phyloP scores from a whole-genome alignment of 2,329 filamentous ascomycete genomes.

The Lecanosticta acicola region DNA sequence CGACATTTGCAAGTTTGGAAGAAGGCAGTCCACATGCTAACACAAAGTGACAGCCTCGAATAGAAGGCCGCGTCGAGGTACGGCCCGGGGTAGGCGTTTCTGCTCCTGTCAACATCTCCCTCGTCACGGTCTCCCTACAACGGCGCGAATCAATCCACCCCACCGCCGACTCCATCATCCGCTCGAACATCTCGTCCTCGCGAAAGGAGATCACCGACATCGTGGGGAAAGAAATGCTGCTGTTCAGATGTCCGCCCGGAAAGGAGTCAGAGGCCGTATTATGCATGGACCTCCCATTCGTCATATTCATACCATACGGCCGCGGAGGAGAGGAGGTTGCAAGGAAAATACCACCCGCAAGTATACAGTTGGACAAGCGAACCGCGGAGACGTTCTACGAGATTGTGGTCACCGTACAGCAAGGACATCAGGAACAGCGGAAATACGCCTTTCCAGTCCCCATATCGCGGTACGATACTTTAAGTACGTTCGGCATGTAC shows the following conservation, averaged over 20 bases:
- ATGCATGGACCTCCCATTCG: conserved; percentile 94
- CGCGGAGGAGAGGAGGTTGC: conserved; percentile 85
- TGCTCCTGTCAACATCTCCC: conserved; percentile 81
- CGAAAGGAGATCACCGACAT: conserved; percentile 86
- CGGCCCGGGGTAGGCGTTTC: conserved; percentile 78
- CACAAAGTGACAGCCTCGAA: conserved; percentile 62
- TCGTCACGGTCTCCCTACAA: conserved; percentile 90
- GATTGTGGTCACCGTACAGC: conserved; percentile 90
- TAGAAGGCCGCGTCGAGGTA: conserved; percentile 97
- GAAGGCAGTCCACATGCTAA: conserved; percentile 5
- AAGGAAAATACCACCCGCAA: conserved; percentile 83
- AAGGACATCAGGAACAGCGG: conserved; percentile 78
- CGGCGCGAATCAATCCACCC: conserved; percentile 95
- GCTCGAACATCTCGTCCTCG: conserved; percentile 76
- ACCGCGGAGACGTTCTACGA: conserved; percentile 98
- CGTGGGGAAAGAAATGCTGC: conserved; percentile 89
- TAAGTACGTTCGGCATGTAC: conserved; percentile 99
- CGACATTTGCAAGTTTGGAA: background rate
- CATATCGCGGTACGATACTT: conserved; percentile 86
- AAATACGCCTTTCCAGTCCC: conserved; percentile 90
- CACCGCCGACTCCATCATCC: conserved; percentile 86
- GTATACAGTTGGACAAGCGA: conserved; percentile 79
- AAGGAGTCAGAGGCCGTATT: conserved; percentile 84
- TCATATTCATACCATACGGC: conserved; percentile 94
- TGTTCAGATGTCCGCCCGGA: conserved; percentile 80